phyloP scores from a whole-genome alignment of 805 yeast genomes.

The Starmerella powellii region DNA sequence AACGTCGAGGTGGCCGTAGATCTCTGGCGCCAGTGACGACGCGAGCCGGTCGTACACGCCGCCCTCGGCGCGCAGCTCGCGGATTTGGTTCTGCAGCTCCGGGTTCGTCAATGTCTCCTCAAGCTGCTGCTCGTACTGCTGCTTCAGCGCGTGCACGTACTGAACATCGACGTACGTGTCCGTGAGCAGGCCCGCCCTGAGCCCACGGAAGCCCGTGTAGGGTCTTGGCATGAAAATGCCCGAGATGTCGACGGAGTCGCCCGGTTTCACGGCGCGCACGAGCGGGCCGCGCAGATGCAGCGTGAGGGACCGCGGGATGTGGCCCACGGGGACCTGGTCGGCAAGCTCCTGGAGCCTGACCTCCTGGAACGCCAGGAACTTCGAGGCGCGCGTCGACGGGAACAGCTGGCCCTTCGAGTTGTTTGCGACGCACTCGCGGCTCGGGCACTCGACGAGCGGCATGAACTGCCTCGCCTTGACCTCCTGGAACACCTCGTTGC shows the following conservation, averaged over 20 bases:
- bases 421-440: conserved; percentile 65
- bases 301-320: conserved; percentile 78
- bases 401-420: conserved; percentile 78
- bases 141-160: conserved; percentile 72
- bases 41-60: conserved; percentile 71
- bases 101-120: conserved; percentile 29
- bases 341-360: conserved; percentile 90
- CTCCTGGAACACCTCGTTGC: conserved; percentile 92
- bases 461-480: conserved; percentile 71
- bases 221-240: conserved; percentile 92
- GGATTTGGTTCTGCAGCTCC: conserved; percentile 45
- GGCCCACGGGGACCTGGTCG: conserved; percentile 95
- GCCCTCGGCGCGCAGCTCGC: conserved; percentile 45
- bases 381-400: conserved; percentile 90
- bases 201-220: conserved; percentile 87
- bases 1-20: conserved; percentile 85
- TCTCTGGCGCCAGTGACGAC: conserved; percentile 91
- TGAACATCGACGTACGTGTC: conserved; percentile 91
- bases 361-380: conserved; percentile 90
- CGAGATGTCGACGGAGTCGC: conserved; percentile 84
- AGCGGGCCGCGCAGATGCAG: conserved; percentile 86
- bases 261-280: conserved; percentile 80
- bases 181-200: conserved; percentile 83
- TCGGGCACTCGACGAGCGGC: conserved; percentile 80
- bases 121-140: conserved; percentile 55